Conservation (phyloP, 2,329 filamentous ascomycete genomes). For the Helotiales sp. region DNA sequence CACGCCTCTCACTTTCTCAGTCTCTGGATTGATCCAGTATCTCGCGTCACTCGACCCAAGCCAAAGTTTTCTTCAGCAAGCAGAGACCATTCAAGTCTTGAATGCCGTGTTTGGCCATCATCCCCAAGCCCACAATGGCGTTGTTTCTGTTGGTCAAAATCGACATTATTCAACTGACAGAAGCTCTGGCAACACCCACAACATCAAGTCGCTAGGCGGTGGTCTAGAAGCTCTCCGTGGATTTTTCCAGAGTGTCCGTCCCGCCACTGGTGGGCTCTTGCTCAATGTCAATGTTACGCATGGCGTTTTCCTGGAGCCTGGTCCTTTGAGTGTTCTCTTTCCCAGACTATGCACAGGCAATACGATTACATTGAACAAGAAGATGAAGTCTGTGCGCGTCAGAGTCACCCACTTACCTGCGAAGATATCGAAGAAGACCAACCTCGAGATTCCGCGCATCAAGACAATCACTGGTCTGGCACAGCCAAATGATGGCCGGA, state of each 20-base stretch:
- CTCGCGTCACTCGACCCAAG: constrained; percentile 19
- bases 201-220: constrained; percentile 42
- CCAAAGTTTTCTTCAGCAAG: constrained; percentile 36
- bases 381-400: constrained; percentile 43
- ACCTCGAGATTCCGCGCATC: constrained; percentile 36
- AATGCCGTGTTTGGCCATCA: constrained; percentile 58
- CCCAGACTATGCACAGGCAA: constrained; percentile 31
- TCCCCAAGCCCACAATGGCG: constrained; percentile 35
- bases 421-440: constrained; percentile 36
- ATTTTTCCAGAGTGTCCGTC: constrained; percentile 61
- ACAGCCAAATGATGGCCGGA: constrained; percentile 38
- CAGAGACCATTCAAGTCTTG: constrained; percentile 54
- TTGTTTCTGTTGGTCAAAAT: constrained; percentile 52
- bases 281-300: constrained; percentile 64
- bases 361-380: constrained; percentile 19
- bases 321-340: constrained; percentile 41
- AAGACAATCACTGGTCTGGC: constrained; percentile 50
- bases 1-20: constrained; percentile 21
- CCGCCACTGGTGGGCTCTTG: constrained; percentile 56
- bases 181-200: constrained; percentile 22
- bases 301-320: constrained; percentile 55
- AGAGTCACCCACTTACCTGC: constrained; percentile 38
- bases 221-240: constrained; percentile 59
- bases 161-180: constrained; percentile 48
- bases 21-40: constrained; percentile 22